Base-by-base conservation (phyloP, 78 protist species). In the Creolimax fragrantissima region DNA sequence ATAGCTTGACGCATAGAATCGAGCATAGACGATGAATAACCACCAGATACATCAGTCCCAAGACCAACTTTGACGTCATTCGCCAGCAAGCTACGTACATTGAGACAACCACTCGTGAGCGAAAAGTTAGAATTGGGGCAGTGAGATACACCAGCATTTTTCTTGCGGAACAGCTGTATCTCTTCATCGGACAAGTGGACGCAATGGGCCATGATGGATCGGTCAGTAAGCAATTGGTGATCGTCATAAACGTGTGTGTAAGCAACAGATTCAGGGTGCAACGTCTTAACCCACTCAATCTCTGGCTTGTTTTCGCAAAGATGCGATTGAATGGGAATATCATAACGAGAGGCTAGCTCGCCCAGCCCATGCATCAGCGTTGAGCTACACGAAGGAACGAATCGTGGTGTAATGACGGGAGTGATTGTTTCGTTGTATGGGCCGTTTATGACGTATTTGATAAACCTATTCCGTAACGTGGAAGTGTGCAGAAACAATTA, bases 31-130 rank as follows among this genome's bases (percentile, higher is more conserved):
- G 95, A 39, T 41, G 85, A 3, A 42, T 17, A 94, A 81, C 98
- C 98, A 43, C 98, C 98, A 2, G 90, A 7, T 6, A 95, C 83
- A 66, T 97, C 98, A 4, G 98, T 97, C 41, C 98, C 98, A 39
- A 97, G 91, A 2, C 96, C 96, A 3, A 97, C 95, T 3, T 2
- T 85, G 24, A 93, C 44, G 45, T 17, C 93, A 3, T 11, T 3
- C 0, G 39, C 35, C 6, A 90, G 86, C 3, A 88, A 3, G 44
- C 91, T 44, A 4, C 24, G 94, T 36, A 94, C 85, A n/a, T 92
- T 41, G 45, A 89, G 6, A 43, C 39, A 35, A 43, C 94, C 94
- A 24, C 6, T 4, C 17, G 41, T 2, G 86, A 91, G 90, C 24
- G n/a, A 5, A 41, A 93, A 95, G 95, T 97, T 97, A 2, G 93